phyloP scores from a whole-genome alignment of 2,329 filamentous ascomycete genomes.

The Dothistroma pini region DNA sequence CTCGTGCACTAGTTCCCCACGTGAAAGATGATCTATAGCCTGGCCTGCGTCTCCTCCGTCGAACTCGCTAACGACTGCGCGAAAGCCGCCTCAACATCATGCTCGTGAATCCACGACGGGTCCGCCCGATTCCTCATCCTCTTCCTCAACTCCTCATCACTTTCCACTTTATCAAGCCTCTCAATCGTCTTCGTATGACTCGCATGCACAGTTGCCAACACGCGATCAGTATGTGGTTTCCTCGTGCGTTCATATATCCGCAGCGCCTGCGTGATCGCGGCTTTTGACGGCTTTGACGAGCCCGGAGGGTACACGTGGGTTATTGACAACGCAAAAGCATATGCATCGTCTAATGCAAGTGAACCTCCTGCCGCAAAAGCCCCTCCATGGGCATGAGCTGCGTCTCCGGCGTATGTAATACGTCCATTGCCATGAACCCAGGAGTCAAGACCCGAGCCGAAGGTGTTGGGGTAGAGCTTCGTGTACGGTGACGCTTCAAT shows the following conservation, averaged over 20 bases:
- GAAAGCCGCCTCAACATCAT: conserved; percentile 26
- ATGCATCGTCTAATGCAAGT: conserved; percentile 41
- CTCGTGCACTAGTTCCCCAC: no score
- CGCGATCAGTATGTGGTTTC: conserved; percentile 36
- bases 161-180: conserved; percentile 22
- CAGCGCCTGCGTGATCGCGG: conserved; percentile 21
- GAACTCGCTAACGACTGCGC: not conserved
- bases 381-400: conserved; percentile 40
- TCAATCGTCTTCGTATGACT: conserved; percentile 23
- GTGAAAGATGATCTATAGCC: not conserved
- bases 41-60: not conserved
- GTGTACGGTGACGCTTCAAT: conserved; percentile 34
- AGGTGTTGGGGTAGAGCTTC: conserved; percentile 37
- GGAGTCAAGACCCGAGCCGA: conserved; percentile 29
- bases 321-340: conserved; percentile 18
- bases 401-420: conserved; percentile 38
- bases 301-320: conserved; percentile 6
- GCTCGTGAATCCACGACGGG: conserved; percentile 30
- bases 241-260: conserved; percentile 36
- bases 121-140: conserved; percentile 24
- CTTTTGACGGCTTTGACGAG: conserved; percentile 6
- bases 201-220: conserved; percentile 27
- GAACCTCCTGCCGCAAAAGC: conserved; percentile 40
- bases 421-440: conserved; percentile 32
- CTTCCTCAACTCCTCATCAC: conserved; percentile 25